Percentiles rank a stretch among this genome's conserved stretches.
phyloP scores from a whole-genome alignment of 352 stramenopile species.

The Phytophthora melonis region DNA sequence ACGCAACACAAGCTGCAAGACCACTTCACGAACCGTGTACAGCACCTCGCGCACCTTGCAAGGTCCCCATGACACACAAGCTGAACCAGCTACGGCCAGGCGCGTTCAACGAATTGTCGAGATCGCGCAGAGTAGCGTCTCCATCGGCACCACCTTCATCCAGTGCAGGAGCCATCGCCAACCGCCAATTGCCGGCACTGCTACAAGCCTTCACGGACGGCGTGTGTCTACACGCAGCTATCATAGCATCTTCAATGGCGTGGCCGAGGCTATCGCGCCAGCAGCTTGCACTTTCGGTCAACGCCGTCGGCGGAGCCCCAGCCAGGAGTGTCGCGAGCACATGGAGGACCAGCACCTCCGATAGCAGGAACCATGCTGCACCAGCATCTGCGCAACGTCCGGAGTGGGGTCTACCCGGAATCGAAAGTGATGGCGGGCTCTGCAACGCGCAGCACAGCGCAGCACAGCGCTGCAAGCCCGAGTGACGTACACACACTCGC shows the following conservation, averaged over 20 bases:
- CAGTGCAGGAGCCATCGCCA: neutral
- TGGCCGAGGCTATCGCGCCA: neutral
- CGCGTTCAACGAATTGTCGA: no score
- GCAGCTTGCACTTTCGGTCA: neutral
- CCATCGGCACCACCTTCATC: no score
- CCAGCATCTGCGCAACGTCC: neutral
- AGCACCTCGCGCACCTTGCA: no score
- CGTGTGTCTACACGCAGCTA: neutral
- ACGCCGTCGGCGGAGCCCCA: neutral
- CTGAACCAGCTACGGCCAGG: no score
- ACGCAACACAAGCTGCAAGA: no score
- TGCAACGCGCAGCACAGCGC: neutral
- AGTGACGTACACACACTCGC: slow-evolving; percentile 4
- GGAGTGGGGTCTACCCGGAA: slow-evolving; percentile 10
- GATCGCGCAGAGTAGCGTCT: no score
- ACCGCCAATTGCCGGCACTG: neutral
- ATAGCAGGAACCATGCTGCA: neutral
- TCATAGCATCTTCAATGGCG: neutral
- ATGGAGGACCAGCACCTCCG: neutral
- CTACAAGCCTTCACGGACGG: neutral
- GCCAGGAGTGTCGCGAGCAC: neutral
- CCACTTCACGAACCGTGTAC: no score
- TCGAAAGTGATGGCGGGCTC: slow-evolving; percentile 9
- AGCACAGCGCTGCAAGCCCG: neutral
- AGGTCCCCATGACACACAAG: no score